Conservation (phyloP, 768 basidiomycete species). For the Mycena galopus region DNA sequence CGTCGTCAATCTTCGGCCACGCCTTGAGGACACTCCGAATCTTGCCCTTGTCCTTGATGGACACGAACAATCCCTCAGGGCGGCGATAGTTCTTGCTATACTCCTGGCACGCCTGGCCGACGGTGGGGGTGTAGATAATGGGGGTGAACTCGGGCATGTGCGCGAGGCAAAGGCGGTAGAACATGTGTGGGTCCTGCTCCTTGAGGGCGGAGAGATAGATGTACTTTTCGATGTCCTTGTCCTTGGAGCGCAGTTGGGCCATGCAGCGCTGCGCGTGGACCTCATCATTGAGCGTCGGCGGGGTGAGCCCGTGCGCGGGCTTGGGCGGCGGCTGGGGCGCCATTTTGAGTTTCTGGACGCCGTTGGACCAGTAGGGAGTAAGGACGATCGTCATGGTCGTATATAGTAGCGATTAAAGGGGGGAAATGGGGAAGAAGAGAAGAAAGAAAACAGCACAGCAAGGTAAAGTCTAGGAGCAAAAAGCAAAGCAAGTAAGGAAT, state of each 20-base stretch:
- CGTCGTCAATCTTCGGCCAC: conserved; percentile 80
- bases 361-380: conserved; percentile 80
- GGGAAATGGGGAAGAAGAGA: no score
- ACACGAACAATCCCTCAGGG: conserved; percentile 83
- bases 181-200: conserved; percentile 77
- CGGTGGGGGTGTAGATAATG: conserved; percentile 92
- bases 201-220: conserved; percentile 86
- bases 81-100: conserved; percentile 78
- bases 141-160: conserved; percentile 82
- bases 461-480: not conserved
- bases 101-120: conserved; percentile 91
- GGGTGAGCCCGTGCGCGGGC: conserved; percentile 68
- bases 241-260: conserved; percentile 81
- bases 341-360: conserved; percentile 77
- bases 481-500: not conserved
- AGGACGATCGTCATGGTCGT: conserved; percentile 70
- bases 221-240: conserved; percentile 84
- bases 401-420: conserved; percentile 4
- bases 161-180: conserved; percentile 81
- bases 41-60: conserved; percentile 86
- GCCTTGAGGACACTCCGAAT: conserved; percentile 77
- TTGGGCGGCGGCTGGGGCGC: conserved; percentile 61
- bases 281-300: conserved; percentile 66
- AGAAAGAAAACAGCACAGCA: conserved; percentile 11
- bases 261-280: conserved; percentile 73